These are phyloP conservation scores for Pseudodiploospora longispora DNA, from an alignment of 2,329 filamentous ascomycete genomes.

Conservation along the genomic window DNA sequence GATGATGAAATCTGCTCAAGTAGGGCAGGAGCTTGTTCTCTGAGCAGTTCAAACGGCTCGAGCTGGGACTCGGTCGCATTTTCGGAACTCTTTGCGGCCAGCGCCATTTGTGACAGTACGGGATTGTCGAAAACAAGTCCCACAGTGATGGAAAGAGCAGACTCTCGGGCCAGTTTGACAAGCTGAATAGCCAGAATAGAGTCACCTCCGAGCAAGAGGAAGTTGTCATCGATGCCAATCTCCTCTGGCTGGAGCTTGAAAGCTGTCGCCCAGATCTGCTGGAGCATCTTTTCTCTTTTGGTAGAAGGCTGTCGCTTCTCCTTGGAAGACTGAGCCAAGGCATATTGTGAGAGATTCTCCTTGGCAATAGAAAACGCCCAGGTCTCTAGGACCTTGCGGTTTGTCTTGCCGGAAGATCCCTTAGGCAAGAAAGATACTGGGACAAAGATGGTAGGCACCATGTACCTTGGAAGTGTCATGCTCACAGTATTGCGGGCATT, in stretches of 20 bases:
- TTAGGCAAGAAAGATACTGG: neutral
- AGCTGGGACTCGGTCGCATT: too few relatives aligned
- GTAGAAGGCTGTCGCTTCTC: neutral
- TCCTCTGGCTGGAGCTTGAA: neutral
- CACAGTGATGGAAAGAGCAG: too few relatives aligned
- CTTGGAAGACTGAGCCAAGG: neutral
- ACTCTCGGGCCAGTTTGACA: neutral
- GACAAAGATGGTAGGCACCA: neutral
- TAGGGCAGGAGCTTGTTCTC: too few relatives aligned
- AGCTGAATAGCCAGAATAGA: neutral
- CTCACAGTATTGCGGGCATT: neutral
- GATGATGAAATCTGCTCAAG: too few relatives aligned
- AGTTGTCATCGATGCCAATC: neutral
- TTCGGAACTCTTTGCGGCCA: too few relatives aligned
- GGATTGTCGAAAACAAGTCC: too few relatives aligned
- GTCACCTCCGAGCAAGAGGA: neutral
- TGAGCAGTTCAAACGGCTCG: too few relatives aligned
- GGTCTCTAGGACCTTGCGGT: neutral
- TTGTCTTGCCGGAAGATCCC: neutral
- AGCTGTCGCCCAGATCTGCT: neutral
- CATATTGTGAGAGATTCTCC: too few relatives aligned
- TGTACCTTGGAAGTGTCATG: conserved; percentile 1
- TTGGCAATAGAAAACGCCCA: too few relatives aligned
- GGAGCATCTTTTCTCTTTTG: neutral
- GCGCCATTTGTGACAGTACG: too few relatives aligned